Conservation (phyloP, 495 filamentous ascomycete species). For the Aspergillus bridgeri region DNA sequence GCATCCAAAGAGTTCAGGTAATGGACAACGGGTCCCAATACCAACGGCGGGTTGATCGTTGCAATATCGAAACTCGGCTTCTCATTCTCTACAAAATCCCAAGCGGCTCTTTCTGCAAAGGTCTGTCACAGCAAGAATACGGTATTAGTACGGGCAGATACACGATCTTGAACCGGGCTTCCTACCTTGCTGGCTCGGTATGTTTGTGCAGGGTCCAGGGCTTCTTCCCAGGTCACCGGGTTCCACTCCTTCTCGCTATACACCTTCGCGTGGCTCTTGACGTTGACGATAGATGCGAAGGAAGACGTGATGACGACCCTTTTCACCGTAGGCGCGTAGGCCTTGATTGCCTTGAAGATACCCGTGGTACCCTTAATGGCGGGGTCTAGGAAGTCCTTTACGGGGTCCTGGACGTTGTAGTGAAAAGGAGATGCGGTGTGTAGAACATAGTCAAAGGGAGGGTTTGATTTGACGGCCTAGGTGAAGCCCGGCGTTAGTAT, state of each 20-base stretch:
- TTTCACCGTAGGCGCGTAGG: slow-evolving; percentile 71
- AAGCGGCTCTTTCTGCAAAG: slow-evolving; percentile 67
- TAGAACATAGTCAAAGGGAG: slow-evolving; percentile 78
- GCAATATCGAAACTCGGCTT: slow-evolving; percentile 73
- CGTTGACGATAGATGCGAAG: slow-evolving; percentile 71
- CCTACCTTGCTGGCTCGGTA: slow-evolving; percentile 67
- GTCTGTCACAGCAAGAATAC: slow-evolving; percentile 26
- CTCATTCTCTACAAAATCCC: slow-evolving; percentile 76
- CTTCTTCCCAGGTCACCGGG: slow-evolving; percentile 70
- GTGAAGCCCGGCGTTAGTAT: background rate
- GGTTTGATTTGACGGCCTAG: slow-evolving; percentile 60
- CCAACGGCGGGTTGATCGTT: slow-evolving; percentile 70
- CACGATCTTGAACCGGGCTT: background rate
- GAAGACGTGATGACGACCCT: slow-evolving; percentile 82
- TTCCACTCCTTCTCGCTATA: slow-evolving; percentile 83
- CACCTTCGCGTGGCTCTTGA: slow-evolving; percentile 42
- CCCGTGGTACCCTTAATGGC: slow-evolving; percentile 81
- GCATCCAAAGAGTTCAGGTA: slow-evolving; percentile 63
- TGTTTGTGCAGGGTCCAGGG: slow-evolving; percentile 52
- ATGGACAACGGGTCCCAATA: slow-evolving; percentile 66
- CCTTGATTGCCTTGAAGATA: slow-evolving; percentile 72
- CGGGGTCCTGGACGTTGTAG: slow-evolving; percentile 63
- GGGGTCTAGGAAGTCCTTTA: slow-evolving; percentile 80
- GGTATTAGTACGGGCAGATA: slow-evolving; percentile 5
- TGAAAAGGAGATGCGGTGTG: slow-evolving; percentile 91